Evolutionary conservation across 1,139 yeast genomes (phyloP).

Genomic region (Kurtzmaniella quercitrusa): DNA sequence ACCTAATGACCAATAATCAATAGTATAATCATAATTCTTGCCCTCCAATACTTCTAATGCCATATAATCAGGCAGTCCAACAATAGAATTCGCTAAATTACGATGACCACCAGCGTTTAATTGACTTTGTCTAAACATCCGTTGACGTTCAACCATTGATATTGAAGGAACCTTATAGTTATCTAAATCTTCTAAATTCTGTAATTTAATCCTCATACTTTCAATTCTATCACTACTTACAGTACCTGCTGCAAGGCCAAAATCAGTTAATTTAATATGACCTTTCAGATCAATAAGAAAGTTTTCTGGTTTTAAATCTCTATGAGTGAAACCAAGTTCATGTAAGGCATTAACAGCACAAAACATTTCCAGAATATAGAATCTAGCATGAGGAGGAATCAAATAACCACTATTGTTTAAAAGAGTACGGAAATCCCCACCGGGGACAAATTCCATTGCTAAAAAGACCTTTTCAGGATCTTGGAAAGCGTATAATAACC

Average conservation of each 20-base stretch:
- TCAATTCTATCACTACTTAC: slow-evolving; percentile 92
- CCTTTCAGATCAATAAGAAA: slow-evolving; percentile 92
- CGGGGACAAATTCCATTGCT: slow-evolving; percentile 99
- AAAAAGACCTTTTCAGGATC: slow-evolving; percentile 84
- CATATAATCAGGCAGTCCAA: slow-evolving; percentile 99
- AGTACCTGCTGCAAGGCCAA: slow-evolving; percentile 96
- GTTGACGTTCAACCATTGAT: slow-evolving; percentile 83
- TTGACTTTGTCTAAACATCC: slow-evolving; percentile 73
- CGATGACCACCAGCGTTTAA: slow-evolving; percentile 43
- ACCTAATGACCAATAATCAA: slow-evolving; percentile 98
- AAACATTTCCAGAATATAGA: slow-evolving; percentile 95
- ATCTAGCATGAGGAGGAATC: slow-evolving; percentile 93
- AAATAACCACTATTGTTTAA: slow-evolving; percentile 89
- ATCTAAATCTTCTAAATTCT: slow-evolving; percentile 67
- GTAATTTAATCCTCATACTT: slow-evolving; percentile 82
- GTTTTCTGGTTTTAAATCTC: slow-evolving; percentile 97
- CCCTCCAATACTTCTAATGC: slow-evolving; percentile 97
- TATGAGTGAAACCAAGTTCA: slow-evolving; percentile 91
- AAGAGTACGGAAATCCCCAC: slow-evolving; percentile 96
- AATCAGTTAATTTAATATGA: slow-evolving; percentile 94
- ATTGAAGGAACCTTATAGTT: slow-evolving; percentile 69
- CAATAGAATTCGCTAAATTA: slow-evolving; percentile 89
- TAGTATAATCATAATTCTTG: slow-evolving; percentile 87
- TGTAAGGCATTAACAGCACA: slow-evolving; percentile 90
- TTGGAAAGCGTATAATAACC: slow-evolving; percentile 90